phyloP scores from a whole-genome alignment of 257 asterid species.

The Solanum ahanhuiri region DNA sequence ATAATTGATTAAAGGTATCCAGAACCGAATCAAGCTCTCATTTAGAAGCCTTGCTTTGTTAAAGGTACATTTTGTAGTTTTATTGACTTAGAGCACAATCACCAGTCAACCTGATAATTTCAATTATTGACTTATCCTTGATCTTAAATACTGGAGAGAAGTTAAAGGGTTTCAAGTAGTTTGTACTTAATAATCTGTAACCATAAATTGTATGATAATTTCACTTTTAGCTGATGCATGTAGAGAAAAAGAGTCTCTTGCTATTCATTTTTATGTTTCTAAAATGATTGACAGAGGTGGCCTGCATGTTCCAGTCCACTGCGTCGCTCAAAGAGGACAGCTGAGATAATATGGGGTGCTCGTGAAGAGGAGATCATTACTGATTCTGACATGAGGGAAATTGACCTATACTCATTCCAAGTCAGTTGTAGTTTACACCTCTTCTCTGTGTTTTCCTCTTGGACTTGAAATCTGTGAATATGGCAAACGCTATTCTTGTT shows the following conservation, averaged over 20 bases:
- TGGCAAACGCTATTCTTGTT: neutral
- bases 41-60: too few relatives aligned
- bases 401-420: slow-evolving; percentile 91
- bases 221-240: neutral
- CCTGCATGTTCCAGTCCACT: slow-evolving; percentile 55
- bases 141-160: neutral
- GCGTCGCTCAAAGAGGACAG: slow-evolving; percentile 81
- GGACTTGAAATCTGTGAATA: neutral
- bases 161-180: neutral
- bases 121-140: neutral
- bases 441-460: neutral
- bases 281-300: slow-evolving; percentile 7
- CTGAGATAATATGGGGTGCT: slow-evolving; percentile 85
- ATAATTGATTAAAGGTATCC: too few relatives aligned
- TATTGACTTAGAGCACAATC: too few relatives aligned
- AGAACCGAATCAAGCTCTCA: too few relatives aligned
- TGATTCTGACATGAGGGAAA: slow-evolving; percentile 73
- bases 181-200: neutral
- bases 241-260: neutral
- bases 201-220: neutral
- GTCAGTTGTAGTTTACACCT: slow-evolving; percentile 28
- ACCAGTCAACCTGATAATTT: too few relatives aligned
- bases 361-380: slow-evolving; percentile 72
- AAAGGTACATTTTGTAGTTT: too few relatives aligned
- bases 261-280: neutral